These are phyloP conservation scores for Fraxinus cuspidata DNA, from an alignment of 257 asterid genomes.

Conservation along the genomic window DNA sequence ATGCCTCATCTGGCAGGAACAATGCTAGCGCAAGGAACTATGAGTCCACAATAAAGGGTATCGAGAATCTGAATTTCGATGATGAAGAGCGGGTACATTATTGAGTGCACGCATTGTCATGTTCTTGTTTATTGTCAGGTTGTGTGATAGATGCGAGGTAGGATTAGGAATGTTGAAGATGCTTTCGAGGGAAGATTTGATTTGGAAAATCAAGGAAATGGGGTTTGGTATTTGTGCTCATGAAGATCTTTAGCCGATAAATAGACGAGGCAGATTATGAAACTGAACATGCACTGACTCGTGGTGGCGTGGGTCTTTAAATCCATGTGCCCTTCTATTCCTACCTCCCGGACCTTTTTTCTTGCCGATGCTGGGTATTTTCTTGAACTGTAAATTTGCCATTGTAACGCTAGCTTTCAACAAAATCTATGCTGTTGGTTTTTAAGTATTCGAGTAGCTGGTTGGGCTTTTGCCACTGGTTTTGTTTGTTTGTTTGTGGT, in stretches of 20 bases:
- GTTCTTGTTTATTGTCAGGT: constrained; percentile 37
- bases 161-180: constrained; percentile 22
- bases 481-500: constrained; percentile 1
- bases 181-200: constrained; percentile 22
- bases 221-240: constrained; percentile 25
- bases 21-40: constrained; percentile 51
- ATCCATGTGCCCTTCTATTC: constrained; percentile 45
- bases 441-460: constrained; percentile 1
- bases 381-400: constrained; percentile 35
- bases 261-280: constrained; percentile 29
- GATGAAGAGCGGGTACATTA: constrained; percentile 53
- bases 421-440: constrained; percentile 19
- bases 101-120: constrained; percentile 18
- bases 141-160: constrained; percentile 35
- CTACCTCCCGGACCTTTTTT: constrained; percentile 20
- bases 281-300: constrained; percentile 27
- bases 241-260: constrained; percentile 31
- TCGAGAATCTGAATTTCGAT: constrained; percentile 66
- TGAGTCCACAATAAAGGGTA: constrained; percentile 72
- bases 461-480: not conserved
- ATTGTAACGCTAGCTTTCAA: constrained; percentile 17
- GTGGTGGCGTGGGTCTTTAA: constrained; percentile 45
- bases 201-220: constrained; percentile 29
- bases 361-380: constrained; percentile 28
- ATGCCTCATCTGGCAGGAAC: constrained; percentile 57